These are phyloP conservation scores for Wickerhamiella dianesei DNA, from an alignment of 805 yeast species.

Conservation along the genomic window DNA sequence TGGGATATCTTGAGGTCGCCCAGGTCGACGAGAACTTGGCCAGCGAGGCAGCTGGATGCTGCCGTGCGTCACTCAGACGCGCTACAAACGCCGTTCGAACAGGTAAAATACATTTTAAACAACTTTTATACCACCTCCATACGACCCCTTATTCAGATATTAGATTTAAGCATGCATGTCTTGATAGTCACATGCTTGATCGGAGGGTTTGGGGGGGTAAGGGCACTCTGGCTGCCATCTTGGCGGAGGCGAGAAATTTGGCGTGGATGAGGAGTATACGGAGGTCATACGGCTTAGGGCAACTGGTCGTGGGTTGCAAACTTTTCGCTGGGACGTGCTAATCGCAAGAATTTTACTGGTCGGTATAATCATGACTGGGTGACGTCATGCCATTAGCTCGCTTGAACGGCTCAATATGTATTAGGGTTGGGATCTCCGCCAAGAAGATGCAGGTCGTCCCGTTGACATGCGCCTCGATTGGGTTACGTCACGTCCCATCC, in stretches of 20 bases:
- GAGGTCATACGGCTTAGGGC: no score
- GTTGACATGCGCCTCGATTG: neutral
- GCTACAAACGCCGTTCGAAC: neutral
- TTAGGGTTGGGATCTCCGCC: neutral
- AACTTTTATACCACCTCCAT: neutral
- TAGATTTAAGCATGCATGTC: neutral
- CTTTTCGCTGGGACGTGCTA: neutral
- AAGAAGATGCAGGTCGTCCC: neutral
- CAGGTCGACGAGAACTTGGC: neutral
- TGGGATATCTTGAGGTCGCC: neutral
- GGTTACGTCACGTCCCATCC: neutral
- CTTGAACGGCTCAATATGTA: neutral
- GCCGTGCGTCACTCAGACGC: neutral
- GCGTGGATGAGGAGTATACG: neutral
- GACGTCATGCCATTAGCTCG: neutral
- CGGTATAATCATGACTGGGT: neutral
- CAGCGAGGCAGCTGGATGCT: neutral
- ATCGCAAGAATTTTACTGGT: neutral
- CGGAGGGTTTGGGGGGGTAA: neutral
- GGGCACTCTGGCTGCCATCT: no score
- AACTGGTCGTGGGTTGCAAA: no score
- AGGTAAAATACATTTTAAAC: neutral
- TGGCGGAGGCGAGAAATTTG: neutral
- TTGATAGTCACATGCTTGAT: neutral
- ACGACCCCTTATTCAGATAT: neutral